Percentiles rank a stretch among this genome's conserved stretches.
Conservation (phyloP, 1,284 basidiomycete species). For the Apiotrichum porosum region DNA sequence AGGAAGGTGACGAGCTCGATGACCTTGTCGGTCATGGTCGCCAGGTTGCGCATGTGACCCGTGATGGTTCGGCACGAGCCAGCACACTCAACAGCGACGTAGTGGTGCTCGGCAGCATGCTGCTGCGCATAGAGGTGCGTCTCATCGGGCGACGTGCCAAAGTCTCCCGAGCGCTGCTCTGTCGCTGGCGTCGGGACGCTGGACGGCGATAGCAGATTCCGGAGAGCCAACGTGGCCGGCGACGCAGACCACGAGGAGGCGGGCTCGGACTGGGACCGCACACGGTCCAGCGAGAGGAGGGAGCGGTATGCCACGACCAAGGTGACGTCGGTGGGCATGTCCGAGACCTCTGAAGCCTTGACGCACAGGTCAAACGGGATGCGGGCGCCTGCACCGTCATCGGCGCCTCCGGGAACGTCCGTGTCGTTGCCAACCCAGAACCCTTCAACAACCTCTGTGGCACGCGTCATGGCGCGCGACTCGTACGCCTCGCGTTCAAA, state of each 20-base stretch:
- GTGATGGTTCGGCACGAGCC: slow-evolving; percentile 43
- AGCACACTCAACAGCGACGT: slow-evolving; percentile 40
- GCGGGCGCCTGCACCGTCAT: slow-evolving; percentile 32
- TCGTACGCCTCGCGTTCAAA: slow-evolving; percentile 48
- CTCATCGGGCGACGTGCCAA: slow-evolving; percentile 17
- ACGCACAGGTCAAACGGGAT: slow-evolving; percentile 43
- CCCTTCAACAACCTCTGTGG: slow-evolving; percentile 66
- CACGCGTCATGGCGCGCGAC: slow-evolving; percentile 57
- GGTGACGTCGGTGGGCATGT: slow-evolving; percentile 37
- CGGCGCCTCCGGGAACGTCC: slow-evolving; percentile 44
- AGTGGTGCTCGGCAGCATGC: slow-evolving; percentile 29
- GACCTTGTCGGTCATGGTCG: slow-evolving; percentile 39
- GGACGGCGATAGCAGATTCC: slow-evolving; percentile 39
- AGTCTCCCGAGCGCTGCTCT: neutral
- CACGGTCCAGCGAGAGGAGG: slow-evolving; percentile 31
- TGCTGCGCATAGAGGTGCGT: slow-evolving; percentile 13
- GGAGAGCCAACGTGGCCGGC: slow-evolving; percentile 42
- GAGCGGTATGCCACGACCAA: slow-evolving; percentile 27
- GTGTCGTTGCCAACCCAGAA: slow-evolving; percentile 54
- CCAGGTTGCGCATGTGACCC: slow-evolving; percentile 38
- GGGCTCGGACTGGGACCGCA: slow-evolving; percentile 15
- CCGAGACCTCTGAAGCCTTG: slow-evolving; percentile 45
- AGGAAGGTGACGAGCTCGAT: slow-evolving; percentile 44
- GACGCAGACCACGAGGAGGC: slow-evolving; percentile 30
- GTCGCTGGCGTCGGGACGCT: neutral